Base-by-base conservation (phyloP, 306 rosid species). In the Lagenaria siceraria region DNA sequence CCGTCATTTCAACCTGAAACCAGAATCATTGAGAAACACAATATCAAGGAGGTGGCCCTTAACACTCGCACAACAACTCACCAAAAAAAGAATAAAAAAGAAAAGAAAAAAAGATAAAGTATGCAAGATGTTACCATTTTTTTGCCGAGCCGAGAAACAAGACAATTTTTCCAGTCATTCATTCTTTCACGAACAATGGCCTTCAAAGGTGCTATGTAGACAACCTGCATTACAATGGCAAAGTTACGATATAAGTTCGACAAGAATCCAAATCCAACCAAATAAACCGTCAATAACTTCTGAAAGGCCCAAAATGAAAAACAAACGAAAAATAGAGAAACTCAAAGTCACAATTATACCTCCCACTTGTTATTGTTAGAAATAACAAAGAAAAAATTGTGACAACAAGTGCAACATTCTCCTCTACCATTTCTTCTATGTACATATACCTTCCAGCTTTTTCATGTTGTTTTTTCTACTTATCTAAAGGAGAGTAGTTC, bases 121-220 rank as follows among this genome's bases (percentile, higher is more conserved):
- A 52, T 10, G 60, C 35, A 78, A 17, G 72, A 54, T 14, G 19
- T 77, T 81, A 94, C 98, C 97, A 94, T 94, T 73, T 90, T 80
- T 82, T 94, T 94, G 80, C 90, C 89, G 36, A 94, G 92, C 84
- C 78, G 96, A 78, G 95, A 76, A 77, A 94, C 97, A 80, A 94
- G 97, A 76, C 89, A 84, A 81, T 82, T 88, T 75, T 81, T 81
- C 98, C 98, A 94, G 89, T 94, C 98, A 61, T 90, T 83, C 96
- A 94, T 92, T 89, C 98, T 89, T 87, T 94, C 98, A 75, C 95
- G 89, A 64, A 94, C 98, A 88, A 94, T 94, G 71, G 98, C 97
- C 87, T 94, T 94, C 88, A 94, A 81, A 73, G 98, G 98, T 80
- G 98, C 98, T 80, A 94, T 92, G 82, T 94, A 94, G 84, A 94